Evolutionary conservation across 2,329 filamentous ascomycete genomes (phyloP), one percentile per base, ranked within the genome.

Genomic region (Cadophora luteo-olivacea): DNA sequence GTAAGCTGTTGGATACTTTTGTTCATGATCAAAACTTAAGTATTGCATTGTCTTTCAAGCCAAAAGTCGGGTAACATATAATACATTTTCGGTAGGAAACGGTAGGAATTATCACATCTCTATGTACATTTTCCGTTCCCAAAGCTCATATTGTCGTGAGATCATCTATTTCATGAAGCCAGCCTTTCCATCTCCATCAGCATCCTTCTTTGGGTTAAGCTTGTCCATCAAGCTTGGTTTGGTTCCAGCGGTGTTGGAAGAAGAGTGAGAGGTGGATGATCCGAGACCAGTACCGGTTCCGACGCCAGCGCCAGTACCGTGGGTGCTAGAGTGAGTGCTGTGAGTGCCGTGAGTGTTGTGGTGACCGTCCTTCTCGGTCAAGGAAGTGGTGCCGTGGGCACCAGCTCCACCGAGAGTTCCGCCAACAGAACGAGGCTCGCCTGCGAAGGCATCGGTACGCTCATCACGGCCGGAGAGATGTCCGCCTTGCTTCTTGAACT

Each of bases 401-500:
- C 76, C 74, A 3, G 61, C 33, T 24, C 75, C 76, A 1, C 76
- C 75, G 12, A 78, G 70, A 24, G 75, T 73, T 38, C 74, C 71
- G 12, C 75, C 75, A 29, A 85, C 80, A 67, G 82, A 78, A 72
- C 84, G 83, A 4, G 89, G 89, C 71, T 89, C 88, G 12, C 90
- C 89, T 52, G 86, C 84, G 68, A 89, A 91, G 48, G 85, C 85
- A 62, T 88, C 86, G 60, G 86, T 83, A 19, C 85, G 84, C 75
- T 87, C 83, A 52, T 86, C 83, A 45, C 84, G 82, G 2, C 88
- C 86, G 12, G 79, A 78, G 0, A 91, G 78, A 1, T 80, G 78
- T 54, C 87, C 87, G 16, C 87, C 87, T 64, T 84, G 78, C 68
- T 79, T 77, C 79, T 78, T 80, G 77, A 91, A 93, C 73, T 93